These are phyloP conservation scores for Rhizoclosmatium sp. DNA, from an alignment of 192 early-diverging fungal species.

Conservation along the genomic window DNA sequence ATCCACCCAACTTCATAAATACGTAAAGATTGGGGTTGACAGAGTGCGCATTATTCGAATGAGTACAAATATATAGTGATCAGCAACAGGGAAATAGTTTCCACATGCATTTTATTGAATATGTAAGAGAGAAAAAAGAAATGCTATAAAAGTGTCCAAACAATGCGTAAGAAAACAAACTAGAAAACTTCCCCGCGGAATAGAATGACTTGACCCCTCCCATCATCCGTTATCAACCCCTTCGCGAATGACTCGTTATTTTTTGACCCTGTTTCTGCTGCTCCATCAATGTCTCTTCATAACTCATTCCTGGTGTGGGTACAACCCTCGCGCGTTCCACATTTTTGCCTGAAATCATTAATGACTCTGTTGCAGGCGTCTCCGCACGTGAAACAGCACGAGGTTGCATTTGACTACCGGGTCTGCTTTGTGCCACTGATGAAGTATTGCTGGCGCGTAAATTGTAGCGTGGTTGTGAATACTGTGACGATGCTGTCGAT, in stretches of 20 bases:
- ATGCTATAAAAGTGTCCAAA: neutral
- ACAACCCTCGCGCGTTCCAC: neutral
- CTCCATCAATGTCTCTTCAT: neutral
- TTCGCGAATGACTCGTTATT: neutral
- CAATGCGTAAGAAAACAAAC: neutral
- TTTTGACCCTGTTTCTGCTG: constrained; percentile 9
- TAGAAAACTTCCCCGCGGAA: neutral
- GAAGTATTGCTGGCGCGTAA: neutral
- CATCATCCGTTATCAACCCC: neutral
- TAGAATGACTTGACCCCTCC: neutral
- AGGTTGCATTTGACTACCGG: neutral
- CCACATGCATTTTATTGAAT: neutral
- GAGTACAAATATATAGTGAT: too few species aligned
- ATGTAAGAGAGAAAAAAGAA: neutral
- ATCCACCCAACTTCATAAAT: too few species aligned
- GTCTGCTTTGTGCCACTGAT: neutral
- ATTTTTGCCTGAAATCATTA: constrained; percentile 27
- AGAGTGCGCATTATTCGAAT: too few species aligned
- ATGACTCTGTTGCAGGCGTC: neutral
- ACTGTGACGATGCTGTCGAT: neutral
- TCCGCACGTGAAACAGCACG: neutral
- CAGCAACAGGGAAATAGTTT: neutral
- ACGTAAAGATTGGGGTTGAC: too few species aligned
- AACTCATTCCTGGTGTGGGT: neutral
- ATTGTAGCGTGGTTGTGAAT: constrained; percentile 25